Conservation (phyloP, 2,329 filamentous ascomycete species). For the Plenodomus tracheiphilus region DNA sequence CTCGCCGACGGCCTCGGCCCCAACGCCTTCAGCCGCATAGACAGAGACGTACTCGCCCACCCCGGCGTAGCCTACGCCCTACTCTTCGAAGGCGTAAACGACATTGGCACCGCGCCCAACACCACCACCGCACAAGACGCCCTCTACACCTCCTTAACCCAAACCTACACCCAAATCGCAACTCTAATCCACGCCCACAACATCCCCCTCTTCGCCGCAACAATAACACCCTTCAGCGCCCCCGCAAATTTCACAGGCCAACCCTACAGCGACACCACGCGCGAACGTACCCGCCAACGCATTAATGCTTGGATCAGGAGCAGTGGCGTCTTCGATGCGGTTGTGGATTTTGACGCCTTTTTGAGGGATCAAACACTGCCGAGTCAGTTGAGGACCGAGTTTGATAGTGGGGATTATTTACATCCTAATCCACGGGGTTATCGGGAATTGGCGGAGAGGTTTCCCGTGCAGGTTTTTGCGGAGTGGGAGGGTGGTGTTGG, state of each 20-base stretch:
- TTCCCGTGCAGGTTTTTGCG: conserved; percentile 60
- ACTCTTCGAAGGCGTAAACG: conserved; percentile 67
- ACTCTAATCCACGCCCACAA: conserved; percentile 58
- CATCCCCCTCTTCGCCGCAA: conserved; percentile 64
- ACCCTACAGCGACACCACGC: conserved; percentile 44
- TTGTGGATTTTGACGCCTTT: conserved; percentile 65
- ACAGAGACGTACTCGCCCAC: conserved; percentile 65
- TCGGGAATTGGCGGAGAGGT: conserved; percentile 60
- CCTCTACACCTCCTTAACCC: conserved; percentile 57
- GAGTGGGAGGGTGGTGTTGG: conserved; percentile 24
- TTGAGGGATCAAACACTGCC: conserved; percentile 56
- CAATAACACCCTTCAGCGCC: conserved; percentile 65
- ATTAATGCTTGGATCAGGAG: conserved; percentile 65
- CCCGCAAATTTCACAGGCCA: conserved; percentile 34
- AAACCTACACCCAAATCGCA: conserved; percentile 63
- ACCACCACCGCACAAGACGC: conserved; percentile 50
- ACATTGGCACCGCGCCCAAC: conserved; percentile 60
- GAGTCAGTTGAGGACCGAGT: conserved; percentile 54
- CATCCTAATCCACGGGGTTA: conserved; percentile 66
- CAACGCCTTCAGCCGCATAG: conserved; percentile 61
- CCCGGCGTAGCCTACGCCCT: conserved; percentile 63
- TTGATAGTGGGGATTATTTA: conserved; percentile 66
- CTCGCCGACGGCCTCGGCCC: conserved; percentile 66
- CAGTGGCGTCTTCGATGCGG: conserved; percentile 60
- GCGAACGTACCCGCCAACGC: conserved; percentile 60